Percentiles rank a stretch among this genome's conserved stretches.
Evolutionary conservation across 2,329 filamentous ascomycete genomes (phyloP).

Genomic region (Diplodia seriata): DNA sequence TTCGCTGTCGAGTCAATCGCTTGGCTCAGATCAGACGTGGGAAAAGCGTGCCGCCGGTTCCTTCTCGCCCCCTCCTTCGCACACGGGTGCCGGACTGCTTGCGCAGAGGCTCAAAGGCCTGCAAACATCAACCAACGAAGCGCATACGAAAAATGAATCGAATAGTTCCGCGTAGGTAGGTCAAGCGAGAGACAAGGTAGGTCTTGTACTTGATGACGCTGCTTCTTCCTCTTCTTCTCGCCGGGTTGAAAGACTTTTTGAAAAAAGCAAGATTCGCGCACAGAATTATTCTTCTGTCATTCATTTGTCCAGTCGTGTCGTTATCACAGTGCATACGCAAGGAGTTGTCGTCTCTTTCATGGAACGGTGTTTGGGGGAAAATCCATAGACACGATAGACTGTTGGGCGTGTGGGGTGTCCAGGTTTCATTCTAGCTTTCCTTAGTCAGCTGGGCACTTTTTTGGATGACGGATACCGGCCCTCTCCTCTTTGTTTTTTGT

Average conservation of each 20-base stretch:
- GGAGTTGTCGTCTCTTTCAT: background rate
- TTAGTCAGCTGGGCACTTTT: background rate
- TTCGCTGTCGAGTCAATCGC: conserved; percentile 8
- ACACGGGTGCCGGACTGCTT: conserved; percentile 69
- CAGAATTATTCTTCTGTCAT: background rate
- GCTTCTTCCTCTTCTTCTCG: background rate
- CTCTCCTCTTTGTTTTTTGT: background rate
- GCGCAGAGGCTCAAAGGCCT: conserved; percentile 72
- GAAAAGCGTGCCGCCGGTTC: conserved; percentile 58
- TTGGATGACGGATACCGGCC: background rate
- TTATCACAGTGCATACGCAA: background rate
- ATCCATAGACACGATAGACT: conserved; percentile 21
- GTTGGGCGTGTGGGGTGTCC: background rate
- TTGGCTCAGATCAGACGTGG: conserved; percentile 54
- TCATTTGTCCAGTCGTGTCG: background rate
- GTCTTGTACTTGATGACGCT: background rate
- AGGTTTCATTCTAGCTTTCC: background rate
- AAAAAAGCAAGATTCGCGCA: too few relatives aligned
- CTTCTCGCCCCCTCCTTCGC: conserved; percentile 66
- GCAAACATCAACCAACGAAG: conserved; percentile 3
- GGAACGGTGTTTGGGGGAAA: background rate
- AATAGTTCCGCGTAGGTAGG: conserved; percentile 19
- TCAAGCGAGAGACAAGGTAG: background rate
- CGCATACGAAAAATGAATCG: background rate
- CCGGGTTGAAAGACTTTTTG: background rate